Percentiles rank a stretch among this genome's conserved stretches.
These are phyloP conservation scores for Candida ipomoeae DNA, from an alignment of 805 yeast genomes.

Conservation along the genomic window DNA sequence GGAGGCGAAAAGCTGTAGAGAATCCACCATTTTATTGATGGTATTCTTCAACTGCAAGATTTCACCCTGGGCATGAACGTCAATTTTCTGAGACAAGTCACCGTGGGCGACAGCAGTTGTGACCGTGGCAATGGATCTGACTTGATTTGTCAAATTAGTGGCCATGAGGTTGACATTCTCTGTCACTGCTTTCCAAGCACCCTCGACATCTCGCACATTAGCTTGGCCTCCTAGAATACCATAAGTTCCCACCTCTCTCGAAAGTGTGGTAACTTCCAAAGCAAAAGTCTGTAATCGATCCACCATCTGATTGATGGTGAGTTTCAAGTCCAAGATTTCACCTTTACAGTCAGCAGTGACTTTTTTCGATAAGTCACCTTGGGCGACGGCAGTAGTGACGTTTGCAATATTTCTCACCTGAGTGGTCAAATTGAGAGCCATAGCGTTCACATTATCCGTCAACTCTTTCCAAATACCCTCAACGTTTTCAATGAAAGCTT, in stretches of 20 bases:
- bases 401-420: constrained; percentile 86
- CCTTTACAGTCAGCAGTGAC: constrained; percentile 79
- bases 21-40: constrained; percentile 90
- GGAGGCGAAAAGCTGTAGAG: constrained; percentile 79
- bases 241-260: constrained; percentile 45
- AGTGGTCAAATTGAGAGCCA: constrained; percentile 83
- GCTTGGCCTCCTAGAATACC: constrained; percentile 51
- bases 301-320: constrained; percentile 50
- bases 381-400: constrained; percentile 84
- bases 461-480: constrained; percentile 87
- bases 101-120: constrained; percentile 92
- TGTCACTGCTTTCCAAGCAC: constrained; percentile 49
- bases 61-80: constrained; percentile 88
- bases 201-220: constrained; percentile 48
- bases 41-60: constrained; percentile 81
- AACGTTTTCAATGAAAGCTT: constrained; percentile 72
- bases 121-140: constrained; percentile 83
- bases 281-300: constrained; percentile 48
- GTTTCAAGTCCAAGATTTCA: constrained; percentile 42
- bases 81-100: constrained; percentile 78
- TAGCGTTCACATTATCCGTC: constrained; percentile 83
- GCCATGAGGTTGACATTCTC: constrained; percentile 47
- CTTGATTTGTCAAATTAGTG: constrained; percentile 62
- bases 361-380: constrained; percentile 75
- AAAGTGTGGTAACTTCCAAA: constrained; percentile 42